Conservation (phyloP, 73 alveolate species). For the Strombidium stylifer region DNA sequence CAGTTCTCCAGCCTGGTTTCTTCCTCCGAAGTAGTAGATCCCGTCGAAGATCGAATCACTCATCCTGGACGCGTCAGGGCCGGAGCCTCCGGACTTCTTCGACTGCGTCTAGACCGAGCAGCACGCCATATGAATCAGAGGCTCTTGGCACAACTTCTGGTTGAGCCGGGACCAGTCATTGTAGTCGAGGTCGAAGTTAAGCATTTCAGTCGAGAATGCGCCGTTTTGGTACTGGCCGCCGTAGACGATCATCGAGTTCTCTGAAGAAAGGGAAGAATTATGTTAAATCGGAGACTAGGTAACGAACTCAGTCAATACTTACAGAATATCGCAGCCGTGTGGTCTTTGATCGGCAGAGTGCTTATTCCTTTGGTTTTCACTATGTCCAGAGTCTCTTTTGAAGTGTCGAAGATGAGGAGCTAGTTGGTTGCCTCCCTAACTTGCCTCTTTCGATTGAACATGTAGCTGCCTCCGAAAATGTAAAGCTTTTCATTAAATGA, state of each 20-base stretch:
- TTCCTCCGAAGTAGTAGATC: conserved; percentile 34
- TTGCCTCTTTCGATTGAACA: conserved; percentile 26
- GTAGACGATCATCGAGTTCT: conserved; percentile 32
- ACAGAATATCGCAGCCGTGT: conserved; percentile 24
- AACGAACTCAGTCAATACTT: too few relatives aligned
- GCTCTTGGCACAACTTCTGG: conserved; percentile 11
- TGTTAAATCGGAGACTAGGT: too few relatives aligned
- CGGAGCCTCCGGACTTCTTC: background rate
- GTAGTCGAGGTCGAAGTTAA: conserved; percentile 13
- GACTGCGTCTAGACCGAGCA: background rate
- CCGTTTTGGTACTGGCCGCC: conserved; percentile 38
- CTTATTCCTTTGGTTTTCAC: conserved; percentile 17
- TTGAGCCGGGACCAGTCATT: conserved; percentile 26
- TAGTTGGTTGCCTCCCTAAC: conserved; percentile 19
- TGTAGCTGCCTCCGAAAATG: conserved; percentile 37
- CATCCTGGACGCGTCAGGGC: background rate
- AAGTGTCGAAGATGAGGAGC: conserved; percentile 10
- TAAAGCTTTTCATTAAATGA: conserved; percentile 5
- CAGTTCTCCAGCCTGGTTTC: conserved; percentile 27
- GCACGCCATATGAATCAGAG: background rate
- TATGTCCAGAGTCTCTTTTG: conserved; percentile 5
- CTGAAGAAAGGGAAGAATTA: background rate
- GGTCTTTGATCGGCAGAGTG: conserved; percentile 18
- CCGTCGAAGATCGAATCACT: background rate
- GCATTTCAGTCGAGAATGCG: conserved; percentile 17